Evolutionary conservation across 2,329 filamentous ascomycete genomes (phyloP), one percentile per base, ranked within the genome.

Genomic region (Epichloe festucae): DNA sequence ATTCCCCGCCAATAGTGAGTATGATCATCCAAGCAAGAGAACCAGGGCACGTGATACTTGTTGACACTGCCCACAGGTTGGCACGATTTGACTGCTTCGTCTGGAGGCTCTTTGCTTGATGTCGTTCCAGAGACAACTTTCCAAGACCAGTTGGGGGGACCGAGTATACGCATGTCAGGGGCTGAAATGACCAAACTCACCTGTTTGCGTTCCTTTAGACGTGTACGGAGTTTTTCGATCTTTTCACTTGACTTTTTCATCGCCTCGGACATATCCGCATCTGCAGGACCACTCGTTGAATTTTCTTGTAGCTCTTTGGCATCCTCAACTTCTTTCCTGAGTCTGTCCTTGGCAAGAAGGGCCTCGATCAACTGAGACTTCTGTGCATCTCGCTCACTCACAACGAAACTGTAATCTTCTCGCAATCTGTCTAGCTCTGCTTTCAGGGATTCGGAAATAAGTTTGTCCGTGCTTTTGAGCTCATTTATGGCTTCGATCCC

Each of bases 281-380:
- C 66, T 56, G 67, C 57, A 59, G 65, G 49, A 55, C 66, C 56
- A 58, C 36, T 63, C 36, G 65, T 62, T 19, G 59, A 57, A 56
- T 60, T 56, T 40, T 70, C 71, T 58, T 71, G 67, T 50, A 71
- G 55, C 55, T 73, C 71, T 51, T 63, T 70, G 51, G 65, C 64
- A 48, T 73, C 70, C 56, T 78, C 76, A 38, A 73, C 65, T 53
- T 78, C 72, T 62, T 77, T 77, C 51, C 76, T 73, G 50, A 81
- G 68, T 63, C 76, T 75, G 54, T 83, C 79, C 62, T 82, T 82
- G 55, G 75, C 73, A 45, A 83, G 69, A 17, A 83, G 70, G 44
- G 77, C 75, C 41, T 79, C 73, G 57, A 83, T 72, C 23, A 84
- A 72, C 60, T 83, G 79, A 46, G 73, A 72, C 65, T 80, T 78